These are phyloP conservation scores for Amesomyces nigricolor DNA, from an alignment of 2,329 filamentous ascomycete genomes.

Conservation along the genomic window DNA sequence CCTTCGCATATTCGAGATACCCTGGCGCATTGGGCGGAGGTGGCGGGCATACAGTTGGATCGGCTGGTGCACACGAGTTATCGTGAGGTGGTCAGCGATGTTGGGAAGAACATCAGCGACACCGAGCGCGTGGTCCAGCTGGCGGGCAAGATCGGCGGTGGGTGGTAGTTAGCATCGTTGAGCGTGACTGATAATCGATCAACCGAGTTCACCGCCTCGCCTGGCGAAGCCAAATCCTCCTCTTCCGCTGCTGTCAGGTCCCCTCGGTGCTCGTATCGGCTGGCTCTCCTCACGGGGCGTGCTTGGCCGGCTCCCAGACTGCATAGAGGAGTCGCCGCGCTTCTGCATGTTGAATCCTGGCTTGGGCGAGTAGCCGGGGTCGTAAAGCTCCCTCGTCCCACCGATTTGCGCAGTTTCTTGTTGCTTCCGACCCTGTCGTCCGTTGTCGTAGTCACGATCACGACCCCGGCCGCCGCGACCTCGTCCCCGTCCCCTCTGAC, in stretches of 20 bases:
- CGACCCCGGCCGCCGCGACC: conserved; percentile 39
- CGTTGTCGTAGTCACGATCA: conserved; percentile 29
- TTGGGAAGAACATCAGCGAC: conserved; percentile 70
- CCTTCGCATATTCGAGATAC: conserved; percentile 59
- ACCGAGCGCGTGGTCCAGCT: conserved; percentile 81
- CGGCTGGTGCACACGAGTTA: conserved; percentile 81
- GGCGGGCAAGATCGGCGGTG: conserved; percentile 84
- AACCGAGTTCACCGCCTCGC: conserved; percentile 50
- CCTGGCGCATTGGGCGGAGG: conserved; percentile 68
- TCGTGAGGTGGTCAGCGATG: conserved; percentile 88
- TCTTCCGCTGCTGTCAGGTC: conserved; percentile 70
- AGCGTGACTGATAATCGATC: conserved; percentile 31
- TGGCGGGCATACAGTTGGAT: conserved; percentile 64
- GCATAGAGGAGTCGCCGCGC: conserved; percentile 35
- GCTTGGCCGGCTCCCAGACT: conserved; percentile 36
- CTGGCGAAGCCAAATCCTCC: conserved; percentile 72
- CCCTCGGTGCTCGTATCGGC: conserved; percentile 67
- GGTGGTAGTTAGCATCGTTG: conserved; percentile 58
- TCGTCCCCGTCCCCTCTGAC: conserved; percentile 40
- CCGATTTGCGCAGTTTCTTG: conserved; percentile 30
- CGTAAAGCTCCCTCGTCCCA: conserved; percentile 61
- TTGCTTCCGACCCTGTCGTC: conserved; percentile 28
- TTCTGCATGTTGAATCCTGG: conserved; percentile 48
- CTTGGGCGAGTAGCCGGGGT: conserved; percentile 65
- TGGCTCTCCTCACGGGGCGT: conserved; percentile 57